Percentiles rank a stretch among this genome's conserved stretches.
phyloP scores from a whole-genome alignment of 192 early-diverging fungal species.

The Martensiomyces pterosporus region DNA sequence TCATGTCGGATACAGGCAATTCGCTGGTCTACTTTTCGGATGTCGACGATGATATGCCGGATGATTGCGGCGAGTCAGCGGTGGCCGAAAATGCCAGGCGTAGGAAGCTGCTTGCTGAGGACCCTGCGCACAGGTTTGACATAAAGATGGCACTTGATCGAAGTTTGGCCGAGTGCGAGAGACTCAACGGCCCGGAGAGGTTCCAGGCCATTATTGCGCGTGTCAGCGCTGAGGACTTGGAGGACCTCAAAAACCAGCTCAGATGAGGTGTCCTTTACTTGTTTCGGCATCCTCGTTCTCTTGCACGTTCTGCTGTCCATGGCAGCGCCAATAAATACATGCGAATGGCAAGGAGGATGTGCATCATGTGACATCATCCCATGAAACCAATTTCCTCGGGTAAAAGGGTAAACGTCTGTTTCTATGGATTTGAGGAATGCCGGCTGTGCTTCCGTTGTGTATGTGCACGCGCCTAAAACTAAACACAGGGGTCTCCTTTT shows the following conservation, averaged over 20 bases:
- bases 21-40: constrained; percentile 23
- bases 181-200: constrained; percentile 25
- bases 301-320: no score
- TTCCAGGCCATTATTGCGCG: constrained; percentile 33
- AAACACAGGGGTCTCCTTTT: no score
- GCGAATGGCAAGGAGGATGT: background rate
- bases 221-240: constrained; percentile 16
- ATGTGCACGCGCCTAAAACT: no score
- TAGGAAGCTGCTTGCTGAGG: constrained; percentile 15
- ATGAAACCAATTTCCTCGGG: no score
- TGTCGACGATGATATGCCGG: constrained; percentile 17
- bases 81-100: constrained; percentile 30
- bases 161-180: constrained; percentile 34
- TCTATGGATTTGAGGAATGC: background rate
- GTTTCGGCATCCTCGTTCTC: no score
- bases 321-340: no score
- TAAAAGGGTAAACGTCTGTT: no score
- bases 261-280: no score
- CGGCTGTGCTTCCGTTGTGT: no score
- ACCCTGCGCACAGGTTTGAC: constrained; percentile 35
- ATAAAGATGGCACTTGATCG: constrained; percentile 15
- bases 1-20: constrained; percentile 34
- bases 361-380: constrained; percentile 11
- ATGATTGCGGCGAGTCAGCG: constrained; percentile 1
- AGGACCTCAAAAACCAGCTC: constrained; percentile 31